A percentile compares a stretch with the other conserved stretches of the same genome.
These are phyloP conservation scores for Penicillium taxi DNA, from an alignment of 495 filamentous ascomycete genomes.

Conservation along the genomic window DNA sequence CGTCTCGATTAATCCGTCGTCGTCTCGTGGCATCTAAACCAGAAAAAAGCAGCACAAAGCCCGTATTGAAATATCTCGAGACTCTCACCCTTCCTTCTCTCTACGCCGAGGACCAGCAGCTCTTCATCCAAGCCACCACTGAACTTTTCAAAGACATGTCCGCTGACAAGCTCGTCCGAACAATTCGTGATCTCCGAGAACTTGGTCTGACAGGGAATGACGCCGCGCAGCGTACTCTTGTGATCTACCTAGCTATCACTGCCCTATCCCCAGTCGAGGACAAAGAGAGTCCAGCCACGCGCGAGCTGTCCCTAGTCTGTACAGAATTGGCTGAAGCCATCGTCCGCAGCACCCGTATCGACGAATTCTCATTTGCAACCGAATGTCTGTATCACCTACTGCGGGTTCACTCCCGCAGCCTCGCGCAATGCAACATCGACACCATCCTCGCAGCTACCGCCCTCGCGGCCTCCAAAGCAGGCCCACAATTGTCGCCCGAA, in stretches of 20 bases:
- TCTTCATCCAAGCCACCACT: conserved; percentile 33
- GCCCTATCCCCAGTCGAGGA: conserved; percentile 29
- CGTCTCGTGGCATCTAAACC: conserved; percentile 31
- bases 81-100: conserved; percentile 31
- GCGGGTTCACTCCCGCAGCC: conserved; percentile 42
- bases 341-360: conserved; percentile 32
- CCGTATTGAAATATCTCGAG: conserved; percentile 30
- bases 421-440: conserved; percentile 67
- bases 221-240: conserved; percentile 27
- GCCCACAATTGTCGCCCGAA: conserved; percentile 27
- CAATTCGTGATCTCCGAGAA: conserved; percentile 28
- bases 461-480: conserved; percentile 39
- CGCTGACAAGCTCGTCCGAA: conserved; percentile 17
- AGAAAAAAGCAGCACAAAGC: conserved; percentile 24
- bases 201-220: conserved; percentile 27
- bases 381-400: conserved; percentile 51
- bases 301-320: conserved; percentile 31
- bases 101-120: conserved; percentile 37
- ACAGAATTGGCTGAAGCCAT: conserved; percentile 25
- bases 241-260: conserved; percentile 31
- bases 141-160: conserved; percentile 33
- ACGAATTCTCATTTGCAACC: conserved; percentile 49
- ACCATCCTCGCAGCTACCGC: conserved; percentile 50
- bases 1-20: conserved; percentile 31
- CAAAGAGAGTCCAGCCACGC: conserved; percentile 29